phyloP scores from a whole-genome alignment of 2,329 filamentous ascomycete genomes.

The Pestalotiopsis sp. region DNA sequence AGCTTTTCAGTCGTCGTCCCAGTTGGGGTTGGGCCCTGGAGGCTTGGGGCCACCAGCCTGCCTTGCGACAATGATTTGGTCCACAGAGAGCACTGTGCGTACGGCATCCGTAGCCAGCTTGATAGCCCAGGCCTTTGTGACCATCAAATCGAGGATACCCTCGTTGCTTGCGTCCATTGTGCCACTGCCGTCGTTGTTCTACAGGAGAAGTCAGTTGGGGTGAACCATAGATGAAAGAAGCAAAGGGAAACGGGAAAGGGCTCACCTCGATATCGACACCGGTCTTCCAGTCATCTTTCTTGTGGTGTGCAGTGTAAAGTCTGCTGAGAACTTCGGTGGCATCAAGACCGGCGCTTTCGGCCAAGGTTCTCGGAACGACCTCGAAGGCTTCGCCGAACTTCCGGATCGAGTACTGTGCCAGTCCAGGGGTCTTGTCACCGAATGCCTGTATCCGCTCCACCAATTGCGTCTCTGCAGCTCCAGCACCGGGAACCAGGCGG shows the following conservation, averaged over 20 bases:
- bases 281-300: constrained; percentile 84
- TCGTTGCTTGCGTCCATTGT: constrained; percentile 83
- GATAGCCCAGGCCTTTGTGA: constrained; percentile 95
- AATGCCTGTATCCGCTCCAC: constrained; percentile 88
- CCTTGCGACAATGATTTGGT: constrained; percentile 98
- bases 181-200: constrained; percentile 78
- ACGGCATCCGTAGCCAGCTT: constrained; percentile 94
- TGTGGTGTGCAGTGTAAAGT: constrained; percentile 89
- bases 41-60: constrained; percentile 98
- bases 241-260: not conserved
- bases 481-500: constrained; percentile 87
- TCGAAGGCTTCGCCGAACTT: constrained; percentile 98
- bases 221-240: not conserved
- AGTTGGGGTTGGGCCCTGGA: constrained; percentile 84
- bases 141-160: constrained; percentile 88
- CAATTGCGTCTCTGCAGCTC: constrained; percentile 91
- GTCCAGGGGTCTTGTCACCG: constrained; percentile 87
- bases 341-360: constrained; percentile 92
- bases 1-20: constrained; percentile 59
- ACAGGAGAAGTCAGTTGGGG: constrained; percentile 17
- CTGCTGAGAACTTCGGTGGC: constrained; percentile 94
- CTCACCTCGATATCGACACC: constrained; percentile 87
- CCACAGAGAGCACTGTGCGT: constrained; percentile 89
- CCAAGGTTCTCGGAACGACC: constrained; percentile 89
- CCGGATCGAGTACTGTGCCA: constrained; percentile 94